phyloP scores from a whole-genome alignment of 352 stramenopile genomes.

The Pythium pectinolyticum region DNA sequence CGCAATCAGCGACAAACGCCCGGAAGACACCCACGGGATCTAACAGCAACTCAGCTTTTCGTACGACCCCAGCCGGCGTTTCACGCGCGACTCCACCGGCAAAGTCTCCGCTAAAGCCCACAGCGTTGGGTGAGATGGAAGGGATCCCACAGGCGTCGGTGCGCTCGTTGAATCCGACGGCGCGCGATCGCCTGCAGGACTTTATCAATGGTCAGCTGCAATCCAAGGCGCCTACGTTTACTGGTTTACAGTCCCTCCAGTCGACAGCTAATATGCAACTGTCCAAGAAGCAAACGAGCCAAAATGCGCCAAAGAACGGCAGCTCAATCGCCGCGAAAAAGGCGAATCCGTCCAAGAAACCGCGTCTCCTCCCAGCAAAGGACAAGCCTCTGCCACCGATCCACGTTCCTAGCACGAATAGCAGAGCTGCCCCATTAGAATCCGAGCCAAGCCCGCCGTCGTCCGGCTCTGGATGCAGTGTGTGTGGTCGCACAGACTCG shows the following conservation, averaged over 20 bases:
- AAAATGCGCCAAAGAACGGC: too few relatives aligned
- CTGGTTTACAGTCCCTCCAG: too few relatives aligned
- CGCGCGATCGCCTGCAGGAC: background rate
- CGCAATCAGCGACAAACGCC: background rate
- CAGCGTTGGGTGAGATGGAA: background rate
- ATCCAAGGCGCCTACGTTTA: background rate
- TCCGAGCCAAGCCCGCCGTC: background rate
- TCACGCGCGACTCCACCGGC: background rate
- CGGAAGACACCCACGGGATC: too few relatives aligned
- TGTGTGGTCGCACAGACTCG: constrained; percentile 41
- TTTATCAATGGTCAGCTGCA: constrained; percentile 15
- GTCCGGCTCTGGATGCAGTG: constrained; percentile 24
- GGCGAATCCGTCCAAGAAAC: background rate
- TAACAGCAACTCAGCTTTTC: background rate
- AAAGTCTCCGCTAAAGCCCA: background rate
- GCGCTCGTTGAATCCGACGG: background rate
- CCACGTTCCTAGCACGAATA: too few relatives aligned
- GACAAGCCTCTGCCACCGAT: too few relatives aligned
- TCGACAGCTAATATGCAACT: too few relatives aligned
- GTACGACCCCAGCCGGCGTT: background rate
- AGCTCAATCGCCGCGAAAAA: too few relatives aligned
- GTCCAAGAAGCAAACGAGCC: background rate
- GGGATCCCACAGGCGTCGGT: background rate
- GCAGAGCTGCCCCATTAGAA: background rate
- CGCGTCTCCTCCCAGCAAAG: background rate